Conservation (phyloP, 2,329 filamentous ascomycete species). For the Exophiala oligosperma region DNA sequence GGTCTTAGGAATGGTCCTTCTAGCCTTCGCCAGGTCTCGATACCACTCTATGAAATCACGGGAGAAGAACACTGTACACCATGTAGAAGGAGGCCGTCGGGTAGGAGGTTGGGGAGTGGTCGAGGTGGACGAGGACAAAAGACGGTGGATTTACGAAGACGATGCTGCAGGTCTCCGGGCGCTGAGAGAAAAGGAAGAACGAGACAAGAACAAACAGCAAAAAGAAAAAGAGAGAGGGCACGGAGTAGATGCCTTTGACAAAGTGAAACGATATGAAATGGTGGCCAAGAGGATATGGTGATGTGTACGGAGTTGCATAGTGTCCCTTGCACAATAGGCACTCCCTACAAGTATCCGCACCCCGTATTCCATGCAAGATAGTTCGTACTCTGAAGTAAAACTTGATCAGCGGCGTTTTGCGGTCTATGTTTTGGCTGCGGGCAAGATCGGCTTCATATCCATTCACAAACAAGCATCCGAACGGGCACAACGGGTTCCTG, state of each 20-base stretch:
- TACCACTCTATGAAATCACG: constrained; percentile 78
- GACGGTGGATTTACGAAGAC: constrained; percentile 83
- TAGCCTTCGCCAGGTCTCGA: constrained; percentile 74
- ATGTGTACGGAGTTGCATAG: background rate
- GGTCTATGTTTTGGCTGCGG: too few relatives aligned
- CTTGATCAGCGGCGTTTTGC: background rate
- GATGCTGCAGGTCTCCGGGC: constrained; percentile 70
- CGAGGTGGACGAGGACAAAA: constrained; percentile 84
- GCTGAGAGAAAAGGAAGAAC: constrained; percentile 62
- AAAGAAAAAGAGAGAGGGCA: constrained; percentile 61
- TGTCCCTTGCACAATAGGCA: too few relatives aligned
- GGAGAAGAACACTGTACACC: constrained; percentile 62
- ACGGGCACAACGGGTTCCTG: constrained; percentile 17
- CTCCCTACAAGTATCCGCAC: too few relatives aligned
- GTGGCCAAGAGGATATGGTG: constrained; percentile 95
- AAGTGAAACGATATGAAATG: constrained; percentile 85
- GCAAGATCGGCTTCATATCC: too few relatives aligned
- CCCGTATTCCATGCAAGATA: too few relatives aligned
- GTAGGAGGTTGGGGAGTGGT: constrained; percentile 81
- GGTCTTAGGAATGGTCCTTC: constrained; percentile 80
- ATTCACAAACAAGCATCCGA: too few relatives aligned
- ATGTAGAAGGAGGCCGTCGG: constrained; percentile 72
- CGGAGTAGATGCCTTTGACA: constrained; percentile 59
- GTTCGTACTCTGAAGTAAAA: too few relatives aligned
- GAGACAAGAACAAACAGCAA: constrained; percentile 56